Percentiles rank a stretch among this genome's conserved stretches.
Conservation (phyloP, 2,329 filamentous ascomycete species). For the Colletotrichum sp. region DNA sequence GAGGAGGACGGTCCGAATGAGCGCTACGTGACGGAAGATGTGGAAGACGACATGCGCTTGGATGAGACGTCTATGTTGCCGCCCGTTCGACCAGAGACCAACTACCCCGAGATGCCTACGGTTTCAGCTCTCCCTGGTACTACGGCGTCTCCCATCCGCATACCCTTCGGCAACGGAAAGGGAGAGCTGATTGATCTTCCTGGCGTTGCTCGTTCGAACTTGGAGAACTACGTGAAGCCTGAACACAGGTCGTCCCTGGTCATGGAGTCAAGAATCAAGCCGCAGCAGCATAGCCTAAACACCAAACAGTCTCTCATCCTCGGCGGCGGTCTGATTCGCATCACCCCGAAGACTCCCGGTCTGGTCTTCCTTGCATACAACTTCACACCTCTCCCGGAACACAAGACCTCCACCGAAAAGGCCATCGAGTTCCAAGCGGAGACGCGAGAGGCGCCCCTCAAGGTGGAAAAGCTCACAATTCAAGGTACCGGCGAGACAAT, state of each 20-base stretch:
- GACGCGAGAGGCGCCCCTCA: slow-evolving; percentile 53
- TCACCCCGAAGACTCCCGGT: slow-evolving; percentile 75
- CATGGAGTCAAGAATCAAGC: slow-evolving; percentile 78
- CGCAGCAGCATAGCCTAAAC: slow-evolving; percentile 76
- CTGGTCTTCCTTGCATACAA: slow-evolving; percentile 79
- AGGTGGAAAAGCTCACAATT: slow-evolving; percentile 67
- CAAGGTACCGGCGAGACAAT: slow-evolving; percentile 64
- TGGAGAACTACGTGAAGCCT: slow-evolving; percentile 74
- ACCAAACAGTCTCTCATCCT: slow-evolving; percentile 81
- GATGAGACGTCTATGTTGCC: slow-evolving; percentile 71
- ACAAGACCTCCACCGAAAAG: slow-evolving; percentile 82
- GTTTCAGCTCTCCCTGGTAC: slow-evolving; percentile 90
- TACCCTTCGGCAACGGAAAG: slow-evolving; percentile 84
- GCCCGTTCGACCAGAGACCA: slow-evolving; percentile 72
- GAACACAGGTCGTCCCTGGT: slow-evolving; percentile 71
- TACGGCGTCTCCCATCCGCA: slow-evolving; percentile 91
- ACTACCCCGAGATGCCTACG: slow-evolving; percentile 84
- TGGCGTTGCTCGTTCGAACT: slow-evolving; percentile 75
- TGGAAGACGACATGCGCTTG: slow-evolving; percentile 29
- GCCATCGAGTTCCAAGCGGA: slow-evolving; percentile 76
- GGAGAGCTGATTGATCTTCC: slow-evolving; percentile 95
- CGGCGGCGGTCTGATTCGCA: slow-evolving; percentile 84
- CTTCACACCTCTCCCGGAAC: slow-evolving; percentile 80
- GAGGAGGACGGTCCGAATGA: slow-evolving; percentile 8
- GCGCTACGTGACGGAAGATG: background rate